phyloP scores from a whole-genome alignment of 2,329 filamentous ascomycete species.

The Colletotrichum falcatum region DNA sequence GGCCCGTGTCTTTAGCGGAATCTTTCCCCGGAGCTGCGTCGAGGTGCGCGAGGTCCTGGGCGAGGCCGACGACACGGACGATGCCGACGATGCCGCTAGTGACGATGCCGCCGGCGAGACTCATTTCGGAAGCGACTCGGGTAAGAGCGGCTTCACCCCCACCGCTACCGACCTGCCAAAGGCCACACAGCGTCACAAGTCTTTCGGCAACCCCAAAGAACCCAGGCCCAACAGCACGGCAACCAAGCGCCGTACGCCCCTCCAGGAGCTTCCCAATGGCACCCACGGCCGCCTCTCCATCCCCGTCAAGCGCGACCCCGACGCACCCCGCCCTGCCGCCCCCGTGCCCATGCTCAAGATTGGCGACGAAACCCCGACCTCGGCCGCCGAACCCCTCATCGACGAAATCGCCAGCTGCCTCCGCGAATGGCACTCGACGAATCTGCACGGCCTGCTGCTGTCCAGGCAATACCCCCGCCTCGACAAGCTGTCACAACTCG shows the following conservation, averaged over 20 bases:
- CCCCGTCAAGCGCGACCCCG: slow-evolving; percentile 70
- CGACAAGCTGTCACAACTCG: slow-evolving; percentile 83
- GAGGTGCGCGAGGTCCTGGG: slow-evolving; percentile 94
- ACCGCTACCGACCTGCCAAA: slow-evolving; percentile 53
- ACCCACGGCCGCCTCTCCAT: slow-evolving; percentile 58
- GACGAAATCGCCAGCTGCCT: slow-evolving; percentile 98
- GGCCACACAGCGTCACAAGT: slow-evolving; percentile 47
- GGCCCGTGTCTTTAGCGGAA: slow-evolving; percentile 96
- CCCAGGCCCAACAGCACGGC: slow-evolving; percentile 39
- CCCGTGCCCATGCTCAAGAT: slow-evolving; percentile 98
- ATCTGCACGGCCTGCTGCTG: slow-evolving; percentile 91
- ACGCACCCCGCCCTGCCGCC: slow-evolving; percentile 82
- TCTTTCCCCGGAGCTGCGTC: slow-evolving; percentile 94
- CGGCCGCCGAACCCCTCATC: slow-evolving; percentile 87
- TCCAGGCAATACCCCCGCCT: slow-evolving; percentile 83
- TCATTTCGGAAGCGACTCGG: slow-evolving; percentile 59
- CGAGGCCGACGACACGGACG: slow-evolving; percentile 70
- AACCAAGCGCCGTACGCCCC: slow-evolving; percentile 41
- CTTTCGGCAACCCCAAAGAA: slow-evolving; percentile 41
- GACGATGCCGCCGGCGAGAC: slow-evolving; percentile 32
- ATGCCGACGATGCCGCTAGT: slow-evolving; percentile 52
- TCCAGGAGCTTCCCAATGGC: slow-evolving; percentile 54
- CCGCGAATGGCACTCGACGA: slow-evolving; percentile 98
- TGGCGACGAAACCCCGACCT: slow-evolving; percentile 95
- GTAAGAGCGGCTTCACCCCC: slow-evolving; percentile 64